Conservation (phyloP, 1,284 basidiomycete genomes). For the Irpex sp. region DNA sequence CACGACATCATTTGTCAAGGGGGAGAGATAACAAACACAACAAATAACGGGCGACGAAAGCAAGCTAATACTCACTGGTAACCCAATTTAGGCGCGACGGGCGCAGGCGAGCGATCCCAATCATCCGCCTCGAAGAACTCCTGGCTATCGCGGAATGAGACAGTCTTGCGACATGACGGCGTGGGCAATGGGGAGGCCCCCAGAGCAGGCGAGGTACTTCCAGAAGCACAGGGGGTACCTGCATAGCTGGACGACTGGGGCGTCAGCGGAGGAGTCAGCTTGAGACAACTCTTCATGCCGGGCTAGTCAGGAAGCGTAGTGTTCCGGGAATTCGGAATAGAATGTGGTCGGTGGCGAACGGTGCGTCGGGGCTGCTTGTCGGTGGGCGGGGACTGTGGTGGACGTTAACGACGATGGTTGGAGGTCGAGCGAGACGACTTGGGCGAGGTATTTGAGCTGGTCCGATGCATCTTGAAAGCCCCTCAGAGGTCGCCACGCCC, state of each 20-base stretch:
- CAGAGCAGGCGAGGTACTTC: conserved; percentile 5
- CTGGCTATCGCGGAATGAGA: conserved; percentile 24
- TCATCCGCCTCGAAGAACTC: conserved; percentile 26
- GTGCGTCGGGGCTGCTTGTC: background rate
- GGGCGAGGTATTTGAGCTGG: background rate
- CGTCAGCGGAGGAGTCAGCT: conserved; percentile 10
- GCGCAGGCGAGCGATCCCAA: conserved; percentile 27
- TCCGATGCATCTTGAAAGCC: conserved; percentile 10
- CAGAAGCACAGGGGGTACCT: conserved; percentile 7
- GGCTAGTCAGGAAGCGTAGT: conserved; percentile 1
- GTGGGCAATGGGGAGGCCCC: background rate
- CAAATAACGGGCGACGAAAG: background rate
- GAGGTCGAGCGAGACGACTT: background rate
- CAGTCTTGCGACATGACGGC: conserved; percentile 16
- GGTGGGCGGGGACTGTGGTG: background rate
- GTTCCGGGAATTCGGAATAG: background rate
- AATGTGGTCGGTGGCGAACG: background rate
- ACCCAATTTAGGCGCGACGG: conserved; percentile 22
- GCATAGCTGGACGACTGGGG: conserved; percentile 6
- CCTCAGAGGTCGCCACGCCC: conserved; percentile 4
- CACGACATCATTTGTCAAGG: conserved; percentile 1
- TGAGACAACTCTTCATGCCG: conserved; percentile 13
- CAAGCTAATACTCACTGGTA: background rate
- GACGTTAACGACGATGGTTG: background rate
- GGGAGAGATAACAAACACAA: background rate